phyloP scores from a whole-genome alignment of 306 rosid species.

The Sophora flavescens region DNA sequence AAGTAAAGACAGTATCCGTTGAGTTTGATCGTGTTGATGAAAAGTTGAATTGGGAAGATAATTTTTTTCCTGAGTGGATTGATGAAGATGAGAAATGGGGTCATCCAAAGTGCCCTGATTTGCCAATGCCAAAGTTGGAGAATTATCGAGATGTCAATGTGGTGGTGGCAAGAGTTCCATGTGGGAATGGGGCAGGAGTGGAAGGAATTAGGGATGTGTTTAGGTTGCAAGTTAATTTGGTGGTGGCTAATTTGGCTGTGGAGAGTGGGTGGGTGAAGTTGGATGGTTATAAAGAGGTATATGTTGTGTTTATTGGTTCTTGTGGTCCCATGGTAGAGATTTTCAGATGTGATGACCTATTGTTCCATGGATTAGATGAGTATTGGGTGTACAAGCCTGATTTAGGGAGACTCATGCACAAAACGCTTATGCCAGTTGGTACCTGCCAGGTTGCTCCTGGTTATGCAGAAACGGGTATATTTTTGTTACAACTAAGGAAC shows the following conservation, averaged over 20 bases:
- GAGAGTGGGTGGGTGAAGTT: constrained; percentile 56
- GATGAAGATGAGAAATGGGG: constrained; percentile 53
- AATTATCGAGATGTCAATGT: constrained; percentile 56
- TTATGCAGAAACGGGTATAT: constrained; percentile 63
- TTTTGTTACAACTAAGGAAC: constrained; percentile 10
- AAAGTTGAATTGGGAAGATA: constrained; percentile 54
- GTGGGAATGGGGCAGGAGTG: constrained; percentile 39
- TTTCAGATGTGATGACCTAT: constrained; percentile 71
- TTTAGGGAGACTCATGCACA: constrained; percentile 58
- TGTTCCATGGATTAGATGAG: constrained; percentile 50
- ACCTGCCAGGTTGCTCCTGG: constrained; percentile 70
- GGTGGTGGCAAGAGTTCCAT: constrained; percentile 65
- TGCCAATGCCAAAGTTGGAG: constrained; percentile 60
- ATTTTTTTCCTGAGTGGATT: constrained; percentile 72
- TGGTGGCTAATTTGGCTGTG: constrained; percentile 71
- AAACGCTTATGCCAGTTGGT: constrained; percentile 73
- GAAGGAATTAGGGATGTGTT: constrained; percentile 59
- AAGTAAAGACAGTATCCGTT: constrained; percentile 43
- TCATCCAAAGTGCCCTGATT: constrained; percentile 55
- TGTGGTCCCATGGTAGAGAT: constrained; percentile 83
- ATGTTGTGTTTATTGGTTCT: constrained; percentile 67
- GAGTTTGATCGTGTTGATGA: constrained; percentile 47
- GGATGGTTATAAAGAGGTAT: constrained; percentile 54
- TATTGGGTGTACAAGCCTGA: constrained; percentile 71
- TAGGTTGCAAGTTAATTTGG: constrained; percentile 73